These are phyloP conservation scores for Myrmaecium sp. DNA, from an alignment of 2,329 filamentous ascomycete genomes.

Conservation along the genomic window DNA sequence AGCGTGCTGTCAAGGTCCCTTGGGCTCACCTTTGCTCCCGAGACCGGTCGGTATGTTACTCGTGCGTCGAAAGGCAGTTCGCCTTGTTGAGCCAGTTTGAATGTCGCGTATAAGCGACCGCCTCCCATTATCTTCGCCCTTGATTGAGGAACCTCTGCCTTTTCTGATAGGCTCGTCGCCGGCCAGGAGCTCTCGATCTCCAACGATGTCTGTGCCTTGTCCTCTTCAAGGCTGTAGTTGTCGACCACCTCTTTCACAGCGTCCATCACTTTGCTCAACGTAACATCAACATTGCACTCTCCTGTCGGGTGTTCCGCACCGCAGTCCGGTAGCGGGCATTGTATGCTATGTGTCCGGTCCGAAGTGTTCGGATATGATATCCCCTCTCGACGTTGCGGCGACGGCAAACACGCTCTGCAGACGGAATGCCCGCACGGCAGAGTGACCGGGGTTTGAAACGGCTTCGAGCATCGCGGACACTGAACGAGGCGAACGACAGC, in stretches of 20 bases:
- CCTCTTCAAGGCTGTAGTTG: constrained; percentile 15
- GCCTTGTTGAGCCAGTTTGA: constrained; percentile 45
- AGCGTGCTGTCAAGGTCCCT: constrained; percentile 31
- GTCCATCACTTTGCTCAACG: constrained; percentile 53
- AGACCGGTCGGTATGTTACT: constrained; percentile 35
- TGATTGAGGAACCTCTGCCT: constrained; percentile 13
- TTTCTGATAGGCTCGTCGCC: no score
- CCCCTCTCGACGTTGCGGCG: constrained; percentile 44
- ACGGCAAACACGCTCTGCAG: constrained; percentile 59
- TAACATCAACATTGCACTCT: constrained; percentile 65
- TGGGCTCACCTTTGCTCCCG: no score
- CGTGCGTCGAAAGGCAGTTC: constrained; percentile 40
- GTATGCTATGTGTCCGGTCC: constrained; percentile 50
- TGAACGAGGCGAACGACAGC: constrained; percentile 58
- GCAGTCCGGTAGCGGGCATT: constrained; percentile 56
- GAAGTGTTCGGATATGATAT: constrained; percentile 62
- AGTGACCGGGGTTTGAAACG: constrained; percentile 51
- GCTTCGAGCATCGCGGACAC: constrained; percentile 55
- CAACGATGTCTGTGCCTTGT: constrained; percentile 16
- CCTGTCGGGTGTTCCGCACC: constrained; percentile 53
- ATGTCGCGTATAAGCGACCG: constrained; percentile 48
- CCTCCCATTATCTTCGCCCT: constrained; percentile 32
- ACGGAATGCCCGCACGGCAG: constrained; percentile 69
- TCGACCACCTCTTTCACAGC: constrained; percentile 35
- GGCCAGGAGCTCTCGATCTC: constrained; percentile 22